A percentile compares a stretch with the other conserved stretches of the same genome.
Conservation (phyloP, 1,284 basidiomycete species). For the Austroboletus niveus region DNA sequence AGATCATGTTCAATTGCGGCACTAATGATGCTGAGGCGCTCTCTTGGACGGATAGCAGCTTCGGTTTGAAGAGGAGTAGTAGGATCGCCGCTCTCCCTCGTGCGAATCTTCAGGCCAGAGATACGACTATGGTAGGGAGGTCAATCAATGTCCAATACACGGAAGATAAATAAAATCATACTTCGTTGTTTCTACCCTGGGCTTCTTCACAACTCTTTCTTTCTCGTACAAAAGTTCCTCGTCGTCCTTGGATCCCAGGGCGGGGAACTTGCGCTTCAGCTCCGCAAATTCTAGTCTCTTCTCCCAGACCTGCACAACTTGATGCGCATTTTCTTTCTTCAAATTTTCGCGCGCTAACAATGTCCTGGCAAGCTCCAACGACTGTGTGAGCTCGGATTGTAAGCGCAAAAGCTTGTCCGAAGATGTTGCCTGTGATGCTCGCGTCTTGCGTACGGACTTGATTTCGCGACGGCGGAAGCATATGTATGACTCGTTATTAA, state of each 20-base stretch:
- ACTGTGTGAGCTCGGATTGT: slow-evolving; percentile 71
- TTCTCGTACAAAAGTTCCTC: slow-evolving; percentile 83
- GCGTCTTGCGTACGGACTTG: slow-evolving; percentile 93
- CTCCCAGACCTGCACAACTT: slow-evolving; percentile 75
- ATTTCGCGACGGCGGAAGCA: slow-evolving; percentile 97
- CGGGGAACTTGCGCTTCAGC: slow-evolving; percentile 76
- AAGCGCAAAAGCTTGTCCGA: slow-evolving; percentile 86
- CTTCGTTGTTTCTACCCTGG: slow-evolving; percentile 42
- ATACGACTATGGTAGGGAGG: slow-evolving; percentile 37
- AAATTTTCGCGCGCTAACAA: slow-evolving; percentile 71
- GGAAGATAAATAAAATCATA: slow-evolving; percentile 27
- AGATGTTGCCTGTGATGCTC: slow-evolving; percentile 84
- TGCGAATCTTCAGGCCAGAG: slow-evolving; percentile 49
- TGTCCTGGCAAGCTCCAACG: slow-evolving; percentile 70
- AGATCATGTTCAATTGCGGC: slow-evolving; percentile 69
- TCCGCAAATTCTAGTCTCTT: slow-evolving; percentile 74
- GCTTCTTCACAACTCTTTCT: slow-evolving; percentile 62
- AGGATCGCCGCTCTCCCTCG: slow-evolving; percentile 41
- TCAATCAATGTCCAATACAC: neutral
- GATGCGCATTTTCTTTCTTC: slow-evolving; percentile 65
- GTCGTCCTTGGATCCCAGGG: slow-evolving; percentile 69
- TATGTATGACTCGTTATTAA: slow-evolving; percentile 91
- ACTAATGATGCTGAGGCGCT: slow-evolving; percentile 61
- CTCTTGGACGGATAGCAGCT: slow-evolving; percentile 57
- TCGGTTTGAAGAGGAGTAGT: slow-evolving; percentile 46